Conservation (phyloP, 2,329 filamentous ascomycete genomes). For the Pseudocercospora ulei region DNA sequence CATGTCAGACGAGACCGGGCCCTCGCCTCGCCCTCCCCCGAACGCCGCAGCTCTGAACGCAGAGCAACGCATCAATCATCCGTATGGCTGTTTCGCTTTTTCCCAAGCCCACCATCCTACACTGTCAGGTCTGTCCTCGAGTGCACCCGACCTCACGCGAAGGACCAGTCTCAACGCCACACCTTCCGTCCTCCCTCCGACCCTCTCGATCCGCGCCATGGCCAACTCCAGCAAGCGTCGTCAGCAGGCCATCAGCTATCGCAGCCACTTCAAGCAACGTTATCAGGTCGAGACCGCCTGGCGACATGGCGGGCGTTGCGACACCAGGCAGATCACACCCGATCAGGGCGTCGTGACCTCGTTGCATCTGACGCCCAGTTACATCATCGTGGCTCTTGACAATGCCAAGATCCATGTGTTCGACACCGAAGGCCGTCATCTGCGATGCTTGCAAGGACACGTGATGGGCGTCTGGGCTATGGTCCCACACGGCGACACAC, state of each 20-base stretch:
- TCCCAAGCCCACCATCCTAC: conserved; percentile 26
- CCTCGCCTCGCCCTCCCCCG: conserved; percentile 21
- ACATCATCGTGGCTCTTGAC: conserved; percentile 94
- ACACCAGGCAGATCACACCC: conserved; percentile 79
- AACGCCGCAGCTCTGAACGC: conserved; percentile 12
- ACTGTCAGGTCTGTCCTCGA: conserved; percentile 39
- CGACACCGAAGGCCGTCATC: conserved; percentile 76
- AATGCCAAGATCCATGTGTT: conserved; percentile 99
- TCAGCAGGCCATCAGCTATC: conserved; percentile 69
- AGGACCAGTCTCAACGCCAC: conserved; percentile 23
- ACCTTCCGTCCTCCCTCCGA: conserved; percentile 24
- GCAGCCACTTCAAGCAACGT: conserved; percentile 93
- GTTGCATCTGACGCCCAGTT: conserved; percentile 83
- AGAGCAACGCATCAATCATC: conserved; percentile 24
- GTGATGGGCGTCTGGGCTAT: conserved; percentile 99
- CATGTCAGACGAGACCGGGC: conserved; percentile 40
- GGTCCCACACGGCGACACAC: conserved; percentile 91
- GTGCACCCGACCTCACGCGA: conserved; percentile 40
- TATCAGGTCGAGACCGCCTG: conserved; percentile 96
- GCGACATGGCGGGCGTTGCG: conserved; percentile 79
- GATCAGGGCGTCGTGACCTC: conserved; percentile 96
- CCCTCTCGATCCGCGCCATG: conserved; percentile 25
- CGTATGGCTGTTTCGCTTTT: conserved; percentile 27
- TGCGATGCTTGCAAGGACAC: conserved; percentile 84
- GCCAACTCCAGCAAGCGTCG: conserved; percentile 38